A percentile compares a stretch with the other conserved stretches of the same genome.
These are phyloP conservation scores for Geotrichum klebahnii DNA, from an alignment of 1,139 yeast species.

Conservation along the genomic window DNA sequence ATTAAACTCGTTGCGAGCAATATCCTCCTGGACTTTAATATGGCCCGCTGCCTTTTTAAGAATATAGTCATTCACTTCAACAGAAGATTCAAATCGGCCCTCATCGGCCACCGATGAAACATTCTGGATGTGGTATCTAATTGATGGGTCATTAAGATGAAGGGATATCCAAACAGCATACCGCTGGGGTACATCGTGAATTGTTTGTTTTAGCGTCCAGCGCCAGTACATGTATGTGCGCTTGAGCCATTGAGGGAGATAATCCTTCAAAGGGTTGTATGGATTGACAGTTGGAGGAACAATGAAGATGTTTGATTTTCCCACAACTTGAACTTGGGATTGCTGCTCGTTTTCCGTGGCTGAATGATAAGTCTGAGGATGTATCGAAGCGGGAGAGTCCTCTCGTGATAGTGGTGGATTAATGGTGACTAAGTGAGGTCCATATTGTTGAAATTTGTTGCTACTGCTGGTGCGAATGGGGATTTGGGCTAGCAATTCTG, in stretches of 20 bases:
- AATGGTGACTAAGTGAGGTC: no score
- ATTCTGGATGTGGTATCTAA: constrained; percentile 17
- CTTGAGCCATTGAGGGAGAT: constrained; percentile 18
- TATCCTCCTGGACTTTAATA: constrained; percentile 19
- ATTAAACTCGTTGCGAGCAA: constrained; percentile 18
- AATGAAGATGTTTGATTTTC: background rate
- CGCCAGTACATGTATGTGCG: constrained; percentile 23
- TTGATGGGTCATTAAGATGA: constrained; percentile 13
- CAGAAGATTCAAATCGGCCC: constrained; percentile 6
- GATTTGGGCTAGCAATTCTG: background rate
- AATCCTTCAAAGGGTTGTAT: constrained; percentile 18
- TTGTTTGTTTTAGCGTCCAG: constrained; percentile 16
- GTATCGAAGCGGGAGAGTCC: no score
- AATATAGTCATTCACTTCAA: constrained; percentile 18
- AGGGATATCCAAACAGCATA: constrained; percentile 19
- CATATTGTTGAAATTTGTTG: background rate
- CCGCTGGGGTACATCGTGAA: constrained; percentile 17
- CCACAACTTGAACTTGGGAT: no score
- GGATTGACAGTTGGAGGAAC: constrained; percentile 18
- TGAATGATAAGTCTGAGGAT: no score
- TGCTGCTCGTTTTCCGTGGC: no score
- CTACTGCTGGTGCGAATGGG: background rate
- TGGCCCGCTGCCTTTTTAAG: constrained; percentile 17
- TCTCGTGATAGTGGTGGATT: no score
- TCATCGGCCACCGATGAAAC: constrained; percentile 2